Evolutionary conservation across 768 basidiomycete genomes (phyloP).

Genomic region (Panellus pusillus): DNA sequence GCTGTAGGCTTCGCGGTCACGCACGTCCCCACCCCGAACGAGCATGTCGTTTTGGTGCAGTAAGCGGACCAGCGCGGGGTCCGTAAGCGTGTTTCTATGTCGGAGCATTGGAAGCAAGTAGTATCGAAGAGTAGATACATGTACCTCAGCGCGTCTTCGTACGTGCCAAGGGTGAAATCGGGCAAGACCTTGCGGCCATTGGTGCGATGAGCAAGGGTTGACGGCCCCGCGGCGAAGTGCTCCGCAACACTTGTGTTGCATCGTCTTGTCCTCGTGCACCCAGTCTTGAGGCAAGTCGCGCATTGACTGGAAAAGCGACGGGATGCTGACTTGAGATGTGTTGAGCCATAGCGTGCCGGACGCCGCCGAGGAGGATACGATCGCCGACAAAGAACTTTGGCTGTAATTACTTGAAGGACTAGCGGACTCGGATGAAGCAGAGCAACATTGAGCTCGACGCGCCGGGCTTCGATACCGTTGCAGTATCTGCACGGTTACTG

Average conservation of each 20-base stretch:
- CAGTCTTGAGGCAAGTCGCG: conserved; percentile 68
- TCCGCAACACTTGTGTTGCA: conserved; percentile 69
- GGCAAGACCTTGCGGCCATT: conserved; percentile 57
- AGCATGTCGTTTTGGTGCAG: conserved; percentile 74
- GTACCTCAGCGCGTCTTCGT: conserved; percentile 80
- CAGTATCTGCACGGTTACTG: too few species aligned
- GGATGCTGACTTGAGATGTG: conserved; percentile 77
- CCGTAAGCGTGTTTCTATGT: conserved; percentile 70
- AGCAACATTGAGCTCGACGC: too few species aligned
- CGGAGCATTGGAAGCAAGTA: background rate
- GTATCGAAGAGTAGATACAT: background rate
- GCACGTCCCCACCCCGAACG: conserved; percentile 90
- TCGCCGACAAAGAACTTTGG: too few species aligned
- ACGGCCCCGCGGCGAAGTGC: conserved; percentile 44
- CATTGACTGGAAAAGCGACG: conserved; percentile 78
- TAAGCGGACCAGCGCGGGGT: conserved; percentile 64
- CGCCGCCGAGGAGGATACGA: too few species aligned
- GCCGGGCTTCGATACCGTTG: too few species aligned
- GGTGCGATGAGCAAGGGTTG: conserved; percentile 40
- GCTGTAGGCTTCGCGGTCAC: conserved; percentile 78
- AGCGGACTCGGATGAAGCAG: too few species aligned
- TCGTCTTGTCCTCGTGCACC: conserved; percentile 85
- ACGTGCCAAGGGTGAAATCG: conserved; percentile 77
- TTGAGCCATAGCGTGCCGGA: too few species aligned
- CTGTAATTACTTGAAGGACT: too few species aligned